These are phyloP conservation scores for Narthecium ossifragum DNA, from an alignment of 106 monocot genomes.

Conservation along the genomic window DNA sequence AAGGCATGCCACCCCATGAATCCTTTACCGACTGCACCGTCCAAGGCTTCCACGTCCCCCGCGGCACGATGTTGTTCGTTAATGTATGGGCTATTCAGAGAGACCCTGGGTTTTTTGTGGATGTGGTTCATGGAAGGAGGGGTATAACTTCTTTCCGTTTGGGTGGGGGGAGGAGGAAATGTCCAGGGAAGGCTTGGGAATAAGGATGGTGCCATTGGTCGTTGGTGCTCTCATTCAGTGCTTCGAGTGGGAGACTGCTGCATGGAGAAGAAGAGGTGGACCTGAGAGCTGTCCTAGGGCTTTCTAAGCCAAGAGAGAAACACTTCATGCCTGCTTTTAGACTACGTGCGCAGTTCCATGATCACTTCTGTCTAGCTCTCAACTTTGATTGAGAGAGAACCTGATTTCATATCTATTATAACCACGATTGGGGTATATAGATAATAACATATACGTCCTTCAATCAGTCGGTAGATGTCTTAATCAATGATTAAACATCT, in stretches of 20 bases:
- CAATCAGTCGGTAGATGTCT: too few relatives aligned
- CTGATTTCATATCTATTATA: too few relatives aligned
- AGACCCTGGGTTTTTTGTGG: conserved; percentile 12
- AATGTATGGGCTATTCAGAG: conserved; percentile 29
- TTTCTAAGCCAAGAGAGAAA: conserved; percentile 13
- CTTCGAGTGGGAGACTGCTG: conserved; percentile 32
- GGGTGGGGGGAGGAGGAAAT: conserved; percentile 33
- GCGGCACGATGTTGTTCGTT: conserved; percentile 27
- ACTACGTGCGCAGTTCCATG: neutral
- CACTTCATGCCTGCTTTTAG: conserved; percentile 16
- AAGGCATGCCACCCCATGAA: conserved; percentile 20
- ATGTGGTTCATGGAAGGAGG: neutral
- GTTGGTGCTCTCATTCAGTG: conserved; percentile 22
- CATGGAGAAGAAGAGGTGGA: conserved; percentile 12
- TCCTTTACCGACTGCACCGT: conserved; percentile 24
- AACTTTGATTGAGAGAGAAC: too few relatives aligned
- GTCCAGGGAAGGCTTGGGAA: conserved; percentile 19
- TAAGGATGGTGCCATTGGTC: conserved; percentile 4
- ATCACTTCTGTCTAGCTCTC: neutral
- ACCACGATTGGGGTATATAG: too few relatives aligned
- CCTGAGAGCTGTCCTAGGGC: conserved; percentile 18
- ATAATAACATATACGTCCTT: too few relatives aligned
- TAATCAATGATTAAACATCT: too few relatives aligned
- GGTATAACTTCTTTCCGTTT: conserved; percentile 8
- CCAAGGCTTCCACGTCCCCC: conserved; percentile 17